Evolutionary conservation across 768 basidiomycete genomes (phyloP), one percentile per base, ranked within the genome.

Genomic region (Hysterangium stoloniferum): DNA sequence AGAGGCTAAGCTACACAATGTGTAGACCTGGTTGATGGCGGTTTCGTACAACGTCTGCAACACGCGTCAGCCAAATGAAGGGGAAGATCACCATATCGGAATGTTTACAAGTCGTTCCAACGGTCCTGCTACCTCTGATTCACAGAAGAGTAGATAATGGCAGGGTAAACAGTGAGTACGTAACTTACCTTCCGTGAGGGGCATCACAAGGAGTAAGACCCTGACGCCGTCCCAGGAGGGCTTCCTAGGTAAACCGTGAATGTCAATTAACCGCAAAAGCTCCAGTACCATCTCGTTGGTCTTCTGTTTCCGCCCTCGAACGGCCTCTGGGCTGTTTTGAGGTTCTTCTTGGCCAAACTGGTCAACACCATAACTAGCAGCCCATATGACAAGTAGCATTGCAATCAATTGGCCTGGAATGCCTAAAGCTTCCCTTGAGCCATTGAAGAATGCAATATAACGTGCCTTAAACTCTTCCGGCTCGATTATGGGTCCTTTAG

Each of bases 221-320:
- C 88, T 76, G 19, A 92, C 82, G 4, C 92, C 90, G 54, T 96
- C 93, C 80, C 89, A 86, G 6, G 84, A 78, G 1, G 90, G 90
- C 48, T 80, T 79, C 27, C 93, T 74, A 61, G 94, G 71, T 27
- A 96, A 66, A 24, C 83, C 84, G 53, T 84, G 79, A 34, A 80
- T 69, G 62, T 97, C 93, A 41, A 96, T 77, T 45, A 92, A 77
- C 50, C 79, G 75, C 27, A 97, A 70, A 32, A 95, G 68, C 65
- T 92, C 84, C 34, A 76, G 74, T 17, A 88, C 68, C 77, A 90
- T 92, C 6, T 74, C 69, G 41, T 84, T 80, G 31, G 80, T 78
- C 28, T 68, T 72, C 43, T 75, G 74, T 58, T 78, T 72, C 56
- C 77, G 75, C 47, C 69, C 67, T 43, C 67, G 67, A 31, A 64